A percentile compares a stretch with the other conserved stretches of the same genome.
Evolutionary conservation across 345 rosid species (phyloP).

Genomic region (Hibiscus tridactylites): DNA sequence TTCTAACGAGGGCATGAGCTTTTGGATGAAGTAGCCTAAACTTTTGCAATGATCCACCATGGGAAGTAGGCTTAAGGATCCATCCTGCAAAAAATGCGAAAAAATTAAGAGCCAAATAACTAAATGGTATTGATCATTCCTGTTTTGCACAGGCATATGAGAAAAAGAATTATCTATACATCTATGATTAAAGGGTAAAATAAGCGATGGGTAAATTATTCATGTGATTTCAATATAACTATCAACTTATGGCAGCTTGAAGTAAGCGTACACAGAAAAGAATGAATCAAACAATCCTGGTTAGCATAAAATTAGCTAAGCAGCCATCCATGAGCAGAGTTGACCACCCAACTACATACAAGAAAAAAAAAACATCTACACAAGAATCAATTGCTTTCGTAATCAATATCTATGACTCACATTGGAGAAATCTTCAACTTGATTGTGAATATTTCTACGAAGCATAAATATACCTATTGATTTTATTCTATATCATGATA

Average conservation of each 20-base stretch:
- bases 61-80: not conserved
- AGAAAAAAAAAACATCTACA: not conserved
- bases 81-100: not conserved
- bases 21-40: not conserved
- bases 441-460: not conserved
- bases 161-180: not conserved
- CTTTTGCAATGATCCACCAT: not conserved
- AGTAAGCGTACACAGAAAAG: not conserved
- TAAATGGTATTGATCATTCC: not conserved
- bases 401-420: not conserved
- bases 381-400: not conserved
- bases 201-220: not conserved
- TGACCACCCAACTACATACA: not conserved
- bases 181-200: not conserved
- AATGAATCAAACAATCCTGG: not conserved
- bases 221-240: not conserved
- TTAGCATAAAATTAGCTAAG: not conserved
- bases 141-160: not conserved
- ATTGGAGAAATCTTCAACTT: not conserved
- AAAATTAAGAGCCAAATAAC: not conserved
- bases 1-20: not conserved
- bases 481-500: not conserved
- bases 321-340: not conserved
- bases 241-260: not conserved
- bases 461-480: not conserved